A percentile compares a stretch with the other conserved stretches of the same genome.
These are phyloP conservation scores for Plantago elongata DNA, from an alignment of 257 asterid species.

Conservation along the genomic window DNA sequence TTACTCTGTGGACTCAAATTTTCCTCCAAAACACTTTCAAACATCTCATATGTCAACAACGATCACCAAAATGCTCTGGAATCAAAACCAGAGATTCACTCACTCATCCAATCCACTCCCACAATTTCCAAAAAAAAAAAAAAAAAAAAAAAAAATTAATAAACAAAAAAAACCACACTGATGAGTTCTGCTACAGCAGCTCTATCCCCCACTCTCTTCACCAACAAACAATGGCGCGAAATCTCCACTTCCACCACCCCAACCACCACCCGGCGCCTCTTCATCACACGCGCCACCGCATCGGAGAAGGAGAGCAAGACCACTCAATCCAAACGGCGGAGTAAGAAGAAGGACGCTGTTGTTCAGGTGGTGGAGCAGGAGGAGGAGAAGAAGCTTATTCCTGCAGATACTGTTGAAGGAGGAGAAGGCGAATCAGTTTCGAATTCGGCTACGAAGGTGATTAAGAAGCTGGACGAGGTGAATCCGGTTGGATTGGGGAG, in stretches of 20 bases:
- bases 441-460: slow-evolving; percentile 44
- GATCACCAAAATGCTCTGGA: slow-evolving; percentile 9
- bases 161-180: neutral
- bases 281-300: slow-evolving; percentile 31
- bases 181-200: slow-evolving; percentile 33
- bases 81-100: slow-evolving; percentile 6
- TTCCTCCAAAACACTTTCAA: slow-evolving; percentile 24
- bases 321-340: slow-evolving; percentile 36
- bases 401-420: slow-evolving; percentile 18
- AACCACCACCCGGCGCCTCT: slow-evolving; percentile 18
- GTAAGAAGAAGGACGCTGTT: slow-evolving; percentile 33
- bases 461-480: slow-evolving; percentile 74
- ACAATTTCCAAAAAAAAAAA: neutral
- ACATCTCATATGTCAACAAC: slow-evolving; percentile 21
- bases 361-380: neutral
- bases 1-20: slow-evolving; percentile 33
- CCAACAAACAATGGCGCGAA: slow-evolving; percentile 40
- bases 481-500: slow-evolving; percentile 96
- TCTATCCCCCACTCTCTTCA: slow-evolving; percentile 39
- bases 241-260: slow-evolving; percentile 22
- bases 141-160: too few relatives aligned
- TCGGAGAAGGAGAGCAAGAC: slow-evolving; percentile 14
- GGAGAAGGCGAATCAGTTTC: slow-evolving; percentile 15
- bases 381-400: slow-evolving; percentile 3
- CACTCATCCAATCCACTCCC: neutral